A percentile compares a stretch with the other conserved stretches of the same genome.
These are phyloP conservation scores for Leccinum fallax DNA, from an alignment of 1,284 basidiomycete species.

Conservation along the genomic window DNA sequence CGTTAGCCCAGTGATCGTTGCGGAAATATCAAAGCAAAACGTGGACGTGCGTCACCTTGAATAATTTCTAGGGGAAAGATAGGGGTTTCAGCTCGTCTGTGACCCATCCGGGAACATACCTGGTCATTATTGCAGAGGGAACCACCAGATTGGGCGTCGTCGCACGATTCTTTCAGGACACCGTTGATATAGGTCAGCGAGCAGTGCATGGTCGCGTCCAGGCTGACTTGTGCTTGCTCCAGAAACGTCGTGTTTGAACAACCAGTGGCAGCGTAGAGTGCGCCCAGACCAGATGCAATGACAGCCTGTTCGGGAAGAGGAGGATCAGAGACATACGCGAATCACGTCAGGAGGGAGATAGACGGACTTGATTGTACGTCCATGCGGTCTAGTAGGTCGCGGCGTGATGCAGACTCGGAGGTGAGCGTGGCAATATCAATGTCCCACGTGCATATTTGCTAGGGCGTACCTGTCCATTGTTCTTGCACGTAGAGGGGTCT, in stretches of 20 bases:
- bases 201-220: slow-evolving; percentile 49
- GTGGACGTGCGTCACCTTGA: slow-evolving; percentile 37
- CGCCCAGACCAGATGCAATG: slow-evolving; percentile 52
- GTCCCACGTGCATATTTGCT: background rate
- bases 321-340: background rate
- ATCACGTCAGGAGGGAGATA: background rate
- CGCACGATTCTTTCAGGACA: slow-evolving; percentile 55
- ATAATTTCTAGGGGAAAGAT: slow-evolving; percentile 40
- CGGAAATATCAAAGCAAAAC: background rate
- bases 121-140: slow-evolving; percentile 51
- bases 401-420: slow-evolving; percentile 14
- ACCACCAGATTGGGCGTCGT: slow-evolving; percentile 42
- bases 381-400: slow-evolving; percentile 45
- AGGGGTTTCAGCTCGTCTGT: slow-evolving; percentile 7
- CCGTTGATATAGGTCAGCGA: slow-evolving; percentile 39
- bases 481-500: slow-evolving; percentile 41
- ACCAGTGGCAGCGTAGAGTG: slow-evolving; percentile 44
- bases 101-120: slow-evolving; percentile 25
- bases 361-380: slow-evolving; percentile 54
- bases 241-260: slow-evolving; percentile 41
- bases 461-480: slow-evolving; percentile 46
- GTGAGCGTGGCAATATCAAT: slow-evolving; percentile 1
- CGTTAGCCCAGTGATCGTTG: background rate
- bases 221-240: slow-evolving; percentile 51
- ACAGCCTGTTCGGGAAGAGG: slow-evolving; percentile 40